A percentile compares a stretch with the other conserved stretches of the same genome.
These are phyloP conservation scores for Yamadazyma olivae DNA, from an alignment of 805 yeast genomes.

Conservation along the genomic window DNA sequence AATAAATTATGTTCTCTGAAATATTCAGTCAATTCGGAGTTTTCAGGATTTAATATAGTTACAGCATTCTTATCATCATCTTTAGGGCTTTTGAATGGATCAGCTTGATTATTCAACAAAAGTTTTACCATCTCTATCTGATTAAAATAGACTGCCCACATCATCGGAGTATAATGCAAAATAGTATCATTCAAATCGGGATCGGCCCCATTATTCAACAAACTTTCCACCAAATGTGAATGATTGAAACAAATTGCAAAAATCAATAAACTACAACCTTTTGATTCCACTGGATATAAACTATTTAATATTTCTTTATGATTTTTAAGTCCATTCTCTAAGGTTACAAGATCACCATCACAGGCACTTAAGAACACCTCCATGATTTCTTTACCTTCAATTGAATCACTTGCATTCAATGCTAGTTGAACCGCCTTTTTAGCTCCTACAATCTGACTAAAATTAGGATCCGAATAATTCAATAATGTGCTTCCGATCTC, in stretches of 20 bases:
- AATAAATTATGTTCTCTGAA: constrained; percentile 50
- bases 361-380: constrained; percentile 31
- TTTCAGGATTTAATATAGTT: constrained; percentile 54
- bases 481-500: constrained; percentile 5
- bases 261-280: constrained; percentile 35
- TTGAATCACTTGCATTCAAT: constrained; percentile 4
- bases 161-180: constrained; percentile 62
- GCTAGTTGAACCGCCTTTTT: constrained; percentile 23
- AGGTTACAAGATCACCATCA: constrained; percentile 35
- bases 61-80: constrained; percentile 48
- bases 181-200: constrained; percentile 50
- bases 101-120: constrained; percentile 63
- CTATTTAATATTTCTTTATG: constrained; percentile 20
- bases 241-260: constrained; percentile 57
- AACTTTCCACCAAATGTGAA: constrained; percentile 42
- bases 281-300: constrained; percentile 21
- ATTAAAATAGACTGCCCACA: constrained; percentile 81
- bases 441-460: constrained; percentile 23
- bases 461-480: constrained; percentile 25
- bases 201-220: constrained; percentile 44
- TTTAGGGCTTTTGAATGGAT: constrained; percentile 41
- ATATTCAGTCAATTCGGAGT: constrained; percentile 51
- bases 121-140: constrained; percentile 52
- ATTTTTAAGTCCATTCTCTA: constrained; percentile 23
- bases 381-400: constrained; percentile 12